Evolutionary conservation across 306 rosid species (phyloP).

Genomic region (Glycyrrhiza uralensis): DNA sequence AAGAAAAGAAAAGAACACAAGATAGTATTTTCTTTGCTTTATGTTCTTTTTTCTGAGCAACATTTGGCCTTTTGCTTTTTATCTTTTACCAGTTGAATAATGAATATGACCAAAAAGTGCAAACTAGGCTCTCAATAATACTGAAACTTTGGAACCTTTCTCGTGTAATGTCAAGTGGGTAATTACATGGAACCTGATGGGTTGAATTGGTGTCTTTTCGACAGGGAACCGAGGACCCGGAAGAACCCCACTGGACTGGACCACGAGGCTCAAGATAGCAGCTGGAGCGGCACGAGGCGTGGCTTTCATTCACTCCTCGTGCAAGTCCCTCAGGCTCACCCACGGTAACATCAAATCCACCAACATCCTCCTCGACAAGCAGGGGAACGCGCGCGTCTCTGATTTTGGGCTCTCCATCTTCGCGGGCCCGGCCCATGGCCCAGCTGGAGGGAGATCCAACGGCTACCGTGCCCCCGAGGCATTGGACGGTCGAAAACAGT

Average conservation of each 20-base stretch:
- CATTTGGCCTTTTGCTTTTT: slow-evolving; percentile 6
- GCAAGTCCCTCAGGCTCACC: slow-evolving; percentile 56
- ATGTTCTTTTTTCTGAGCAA: slow-evolving; percentile 35
- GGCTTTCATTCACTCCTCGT: slow-evolving; percentile 70
- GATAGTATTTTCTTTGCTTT: slow-evolving; percentile 29
- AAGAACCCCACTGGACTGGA: slow-evolving; percentile 91
- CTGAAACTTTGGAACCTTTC: background rate
- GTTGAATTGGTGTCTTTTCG: background rate
- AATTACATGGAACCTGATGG: slow-evolving; percentile 23
- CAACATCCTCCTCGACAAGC: slow-evolving; percentile 67
- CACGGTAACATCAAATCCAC: slow-evolving; percentile 94
- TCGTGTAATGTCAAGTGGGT: slow-evolving; percentile 6
- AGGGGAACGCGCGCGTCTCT: slow-evolving; percentile 70
- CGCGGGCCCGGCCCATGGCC: slow-evolving; percentile 30
- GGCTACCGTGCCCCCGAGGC: slow-evolving; percentile 92
- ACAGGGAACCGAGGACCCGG: slow-evolving; percentile 97
- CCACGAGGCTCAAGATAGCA: slow-evolving; percentile 84
- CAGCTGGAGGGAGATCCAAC: slow-evolving; percentile 48
- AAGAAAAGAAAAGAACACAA: background rate
- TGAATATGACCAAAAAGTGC: slow-evolving; percentile 34
- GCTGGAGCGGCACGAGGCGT: slow-evolving; percentile 81
- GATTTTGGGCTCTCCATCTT: slow-evolving; percentile 80
- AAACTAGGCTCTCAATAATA: background rate
- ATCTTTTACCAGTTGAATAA: slow-evolving; percentile 8
- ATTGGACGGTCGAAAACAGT: slow-evolving; percentile 59